Evolutionary conservation across 2,329 filamentous ascomycete genomes (phyloP), one percentile per base, ranked within the genome.

Genomic region (Simplicillium sp.): DNA sequence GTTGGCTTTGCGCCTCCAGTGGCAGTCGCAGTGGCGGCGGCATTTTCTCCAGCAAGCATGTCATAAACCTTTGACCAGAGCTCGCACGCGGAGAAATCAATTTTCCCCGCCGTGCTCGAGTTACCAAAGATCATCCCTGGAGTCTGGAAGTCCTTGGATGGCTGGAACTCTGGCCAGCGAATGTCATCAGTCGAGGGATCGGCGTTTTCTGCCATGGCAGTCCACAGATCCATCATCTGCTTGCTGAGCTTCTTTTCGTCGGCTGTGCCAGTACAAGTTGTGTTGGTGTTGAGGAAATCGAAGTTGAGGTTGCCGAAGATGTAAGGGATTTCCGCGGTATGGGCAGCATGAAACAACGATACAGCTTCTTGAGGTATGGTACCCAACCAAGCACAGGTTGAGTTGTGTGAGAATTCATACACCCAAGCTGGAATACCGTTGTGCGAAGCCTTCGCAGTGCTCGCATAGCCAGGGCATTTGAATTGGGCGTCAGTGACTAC

Each of bases 81-180:
- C n/a, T 35, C 11, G 33, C 33, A 35, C 33, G n/a, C 33, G 14
- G 33, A 35, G 33, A 35, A n/a, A n/a, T 35, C 33, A 35, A 35
- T 35, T 12, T 9, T 15, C 11, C 33, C 33, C 11, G 33, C 11
- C 11, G 15, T 11, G 33, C 33, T 35, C 33, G 33, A 35, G 33
- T 35, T 14, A 11, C 33, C 33, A 35, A 35, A 12, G 33, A 35
- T 7, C 33, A 35, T 35, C 11, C 32, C 33, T 13, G 33, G n/a
- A 35, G 14, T 9, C 17, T 9, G 14, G 33, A 35, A 16, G n/a
- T 15, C 31, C 13, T 34, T 34, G 13, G 31, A 13, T 15, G 31
- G 4, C 13, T 15, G 31, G 11, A 34, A 34, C 31, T 34, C 13
- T 13, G 31, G 11, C 31, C 31, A 34, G 11, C 11, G 31, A 11